These are phyloP conservation scores for Amborella trichopoda DNA, from an alignment of 164 flowering plant species.

Conservation along the genomic window DNA sequence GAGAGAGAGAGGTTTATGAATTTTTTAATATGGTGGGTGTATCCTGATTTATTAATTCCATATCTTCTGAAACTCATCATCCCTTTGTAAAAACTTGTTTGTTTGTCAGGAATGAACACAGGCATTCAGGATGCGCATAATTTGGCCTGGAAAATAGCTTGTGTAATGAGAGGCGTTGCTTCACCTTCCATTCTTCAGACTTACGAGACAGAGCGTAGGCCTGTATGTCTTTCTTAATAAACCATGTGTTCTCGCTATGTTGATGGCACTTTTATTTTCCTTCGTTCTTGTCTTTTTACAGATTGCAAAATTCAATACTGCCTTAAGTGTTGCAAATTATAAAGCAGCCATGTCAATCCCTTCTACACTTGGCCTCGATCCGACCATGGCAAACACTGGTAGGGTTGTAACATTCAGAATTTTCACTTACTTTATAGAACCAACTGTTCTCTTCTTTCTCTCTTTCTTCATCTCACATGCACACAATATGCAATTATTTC, in stretches of 20 bases:
- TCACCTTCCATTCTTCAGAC: conserved; percentile 57
- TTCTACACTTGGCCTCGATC: conserved; percentile 91
- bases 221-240: conserved; percentile 38
- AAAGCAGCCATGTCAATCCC: conserved; percentile 96
- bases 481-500: too few relatives aligned
- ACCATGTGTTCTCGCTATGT: too few relatives aligned
- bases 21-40: too few relatives aligned
- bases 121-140: conserved; percentile 98
- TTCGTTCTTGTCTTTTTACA: conserved; percentile 15
- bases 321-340: conserved; percentile 76
- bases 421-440: too few relatives aligned
- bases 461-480: too few relatives aligned
- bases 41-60: too few relatives aligned
- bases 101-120: conserved; percentile 82
- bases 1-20: too few relatives aligned
- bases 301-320: conserved; percentile 80
- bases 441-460: too few relatives aligned
- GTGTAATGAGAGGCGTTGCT: conserved; percentile 47
- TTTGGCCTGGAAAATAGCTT: conserved; percentile 95
- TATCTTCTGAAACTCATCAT: too few relatives aligned
- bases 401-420: too few relatives aligned
- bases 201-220: conserved; percentile 78
- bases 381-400: conserved; percentile 83
- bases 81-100: too few relatives aligned
- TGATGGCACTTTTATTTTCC: too few relatives aligned